These are phyloP conservation scores for Zangia roseola DNA, from an alignment of 768 basidiomycete genomes.

Conservation along the genomic window DNA sequence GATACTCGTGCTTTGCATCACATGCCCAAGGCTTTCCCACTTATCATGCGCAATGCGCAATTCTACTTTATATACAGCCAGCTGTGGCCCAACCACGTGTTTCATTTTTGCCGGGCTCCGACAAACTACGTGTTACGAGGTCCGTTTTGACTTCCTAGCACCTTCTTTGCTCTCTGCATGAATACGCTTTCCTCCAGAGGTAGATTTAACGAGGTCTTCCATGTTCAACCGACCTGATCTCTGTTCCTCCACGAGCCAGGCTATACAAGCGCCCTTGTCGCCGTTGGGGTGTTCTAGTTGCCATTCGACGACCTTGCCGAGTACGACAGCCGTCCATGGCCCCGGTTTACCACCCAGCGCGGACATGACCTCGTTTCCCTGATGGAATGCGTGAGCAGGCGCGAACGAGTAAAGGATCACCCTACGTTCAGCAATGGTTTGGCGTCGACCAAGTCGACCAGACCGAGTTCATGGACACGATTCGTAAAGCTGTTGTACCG, in stretches of 20 bases:
- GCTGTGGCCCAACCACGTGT: too few species aligned
- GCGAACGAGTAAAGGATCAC: conserved; percentile 1
- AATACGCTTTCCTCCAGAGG: conserved; percentile 26
- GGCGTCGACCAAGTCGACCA: conserved; percentile 62
- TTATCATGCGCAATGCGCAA: too few species aligned
- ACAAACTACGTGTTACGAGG: background rate
- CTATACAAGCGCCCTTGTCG: conserved; percentile 62
- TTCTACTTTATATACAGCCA: too few species aligned
- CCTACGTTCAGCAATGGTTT: conserved; percentile 80
- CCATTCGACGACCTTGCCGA: conserved; percentile 78
- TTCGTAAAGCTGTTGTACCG: conserved; percentile 65
- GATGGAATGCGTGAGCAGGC: conserved; percentile 5
- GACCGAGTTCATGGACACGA: conserved; percentile 58
- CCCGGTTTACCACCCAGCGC: conserved; percentile 62
- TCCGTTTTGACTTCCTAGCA: conserved; percentile 34
- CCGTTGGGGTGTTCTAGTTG: conserved; percentile 74
- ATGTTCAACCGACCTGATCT: conserved; percentile 43
- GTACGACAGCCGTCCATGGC: conserved; percentile 62
- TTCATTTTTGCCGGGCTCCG: background rate
- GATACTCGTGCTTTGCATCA: too few species aligned
- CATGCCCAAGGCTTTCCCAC: too few species aligned
- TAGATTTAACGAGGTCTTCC: conserved; percentile 23
- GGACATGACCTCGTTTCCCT: conserved; percentile 71
- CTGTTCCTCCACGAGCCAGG: conserved; percentile 65
- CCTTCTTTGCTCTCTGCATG: conserved; percentile 17